These are phyloP conservation scores for Cornus kousa DNA, from an alignment of 148 eudicot genomes.

Conservation along the genomic window DNA sequence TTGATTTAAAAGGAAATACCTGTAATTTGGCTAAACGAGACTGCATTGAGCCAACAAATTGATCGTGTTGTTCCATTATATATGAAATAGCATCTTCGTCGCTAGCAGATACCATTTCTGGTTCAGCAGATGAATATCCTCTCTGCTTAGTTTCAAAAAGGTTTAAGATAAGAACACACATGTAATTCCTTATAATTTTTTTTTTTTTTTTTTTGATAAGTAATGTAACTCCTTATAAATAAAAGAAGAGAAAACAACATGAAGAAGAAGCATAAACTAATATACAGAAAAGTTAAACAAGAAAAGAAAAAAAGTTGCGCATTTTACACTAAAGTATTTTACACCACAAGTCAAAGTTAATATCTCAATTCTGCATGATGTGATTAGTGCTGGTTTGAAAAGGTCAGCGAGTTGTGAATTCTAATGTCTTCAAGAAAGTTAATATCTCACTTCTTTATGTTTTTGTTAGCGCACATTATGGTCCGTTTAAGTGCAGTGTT, in stretches of 20 bases:
- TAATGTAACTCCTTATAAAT: conserved; percentile 8
- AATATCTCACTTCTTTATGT: no score
- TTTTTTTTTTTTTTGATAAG: no score
- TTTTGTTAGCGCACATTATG: no score
- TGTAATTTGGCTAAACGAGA: conserved; percentile 85
- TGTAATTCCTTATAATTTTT: conserved; percentile 10
- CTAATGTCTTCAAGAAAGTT: not conserved
- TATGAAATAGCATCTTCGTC: conserved; percentile 65
- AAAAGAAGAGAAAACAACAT: not conserved
- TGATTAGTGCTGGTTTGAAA: no score
- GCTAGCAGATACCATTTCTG: conserved; percentile 45
- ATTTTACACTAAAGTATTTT: not conserved
- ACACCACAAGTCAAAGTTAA: no score
- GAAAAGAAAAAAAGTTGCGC: not conserved
- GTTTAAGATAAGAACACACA: conserved; percentile 17
- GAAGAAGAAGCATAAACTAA: not conserved
- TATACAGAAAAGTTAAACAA: not conserved
- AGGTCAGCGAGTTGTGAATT: not conserved
- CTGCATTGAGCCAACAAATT: conserved; percentile 75
- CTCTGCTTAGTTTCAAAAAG: conserved; percentile 33
- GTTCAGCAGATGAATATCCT: conserved; percentile 40
- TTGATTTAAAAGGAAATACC: conserved; percentile 31
- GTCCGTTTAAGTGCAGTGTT: no score
- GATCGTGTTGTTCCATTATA: conserved; percentile 67
- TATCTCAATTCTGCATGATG: no score